Evolutionary conservation across 768 basidiomycete genomes (phyloP).

Genomic region (Termitomyces sp.): DNA sequence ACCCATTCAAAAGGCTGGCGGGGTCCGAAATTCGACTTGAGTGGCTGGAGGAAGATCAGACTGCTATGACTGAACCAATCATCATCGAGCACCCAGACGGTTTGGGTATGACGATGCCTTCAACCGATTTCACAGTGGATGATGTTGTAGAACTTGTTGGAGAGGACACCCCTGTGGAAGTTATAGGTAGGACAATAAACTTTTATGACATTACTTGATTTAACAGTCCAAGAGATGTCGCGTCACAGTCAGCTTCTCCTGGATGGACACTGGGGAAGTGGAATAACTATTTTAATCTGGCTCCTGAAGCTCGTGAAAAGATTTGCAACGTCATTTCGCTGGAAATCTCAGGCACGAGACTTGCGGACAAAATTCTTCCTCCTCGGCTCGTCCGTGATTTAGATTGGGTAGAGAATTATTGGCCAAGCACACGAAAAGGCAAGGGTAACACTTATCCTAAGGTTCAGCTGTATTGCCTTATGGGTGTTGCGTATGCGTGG

Average conservation of each 20-base stretch:
- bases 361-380: constrained; percentile 75
- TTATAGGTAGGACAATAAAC: constrained; percentile 62
- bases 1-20: constrained; percentile 62
- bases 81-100: constrained; percentile 74
- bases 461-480: constrained; percentile 94
- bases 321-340: constrained; percentile 94
- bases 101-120: constrained; percentile 89
- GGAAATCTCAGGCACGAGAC: constrained; percentile 82
- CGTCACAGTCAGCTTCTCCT: constrained; percentile 76
- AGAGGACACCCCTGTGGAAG: constrained; percentile 74
- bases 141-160: constrained; percentile 82
- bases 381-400: constrained; percentile 82
- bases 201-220: neutral
- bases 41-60: constrained; percentile 71
- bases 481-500: constrained; percentile 93
- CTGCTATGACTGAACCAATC: constrained; percentile 78
- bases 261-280: constrained; percentile 91
- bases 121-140: constrained; percentile 60
- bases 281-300: constrained; percentile 79
- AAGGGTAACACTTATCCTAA: constrained; percentile 80
- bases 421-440: constrained; percentile 76
- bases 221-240: constrained; percentile 55
- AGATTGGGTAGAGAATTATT: constrained; percentile 97
- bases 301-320: constrained; percentile 69
- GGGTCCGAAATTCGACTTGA: constrained; percentile 61